These are phyloP conservation scores for Pterula multifida DNA, from an alignment of 1,284 basidiomycete genomes.

Conservation along the genomic window DNA sequence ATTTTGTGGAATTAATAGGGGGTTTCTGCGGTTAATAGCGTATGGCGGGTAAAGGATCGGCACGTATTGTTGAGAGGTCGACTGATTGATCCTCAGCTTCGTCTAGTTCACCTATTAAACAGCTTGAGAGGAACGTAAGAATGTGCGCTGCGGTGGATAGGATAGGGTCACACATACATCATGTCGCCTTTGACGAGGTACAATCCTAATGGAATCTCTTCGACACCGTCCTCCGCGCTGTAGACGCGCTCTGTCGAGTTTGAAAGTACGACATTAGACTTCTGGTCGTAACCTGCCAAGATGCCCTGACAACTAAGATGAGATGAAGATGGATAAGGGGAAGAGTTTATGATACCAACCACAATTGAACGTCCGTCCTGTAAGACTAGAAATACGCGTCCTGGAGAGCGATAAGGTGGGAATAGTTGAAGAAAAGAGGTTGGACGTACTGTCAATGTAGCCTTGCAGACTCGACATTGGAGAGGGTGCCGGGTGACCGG, in stretches of 20 bases:
- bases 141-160: constrained; percentile 4
- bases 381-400: constrained; percentile 76
- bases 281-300: constrained; percentile 85
- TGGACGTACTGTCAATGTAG: constrained; percentile 67
- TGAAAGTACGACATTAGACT: constrained; percentile 86
- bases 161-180: constrained; percentile 67
- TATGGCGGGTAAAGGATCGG: constrained; percentile 79
- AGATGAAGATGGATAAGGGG: constrained; percentile 5
- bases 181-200: constrained; percentile 98
- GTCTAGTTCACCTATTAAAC: constrained; percentile 87
- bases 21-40: constrained; percentile 36
- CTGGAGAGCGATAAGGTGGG: constrained; percentile 21
- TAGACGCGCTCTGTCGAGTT: constrained; percentile 88
- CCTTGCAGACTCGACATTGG: constrained; percentile 73
- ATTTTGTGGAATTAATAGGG: neutral
- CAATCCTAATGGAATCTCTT: constrained; percentile 90
- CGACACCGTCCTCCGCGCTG: constrained; percentile 81
- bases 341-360: constrained; percentile 28
- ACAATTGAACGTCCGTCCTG: constrained; percentile 88
- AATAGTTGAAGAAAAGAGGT: neutral
- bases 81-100: constrained; percentile 70
- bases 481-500: too few relatives aligned
- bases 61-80: constrained; percentile 72
- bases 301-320: constrained; percentile 46
- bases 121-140: constrained; percentile 32